Conservation (phyloP, 495 filamentous ascomycete species). For the Aspergillus ellipticus region DNA sequence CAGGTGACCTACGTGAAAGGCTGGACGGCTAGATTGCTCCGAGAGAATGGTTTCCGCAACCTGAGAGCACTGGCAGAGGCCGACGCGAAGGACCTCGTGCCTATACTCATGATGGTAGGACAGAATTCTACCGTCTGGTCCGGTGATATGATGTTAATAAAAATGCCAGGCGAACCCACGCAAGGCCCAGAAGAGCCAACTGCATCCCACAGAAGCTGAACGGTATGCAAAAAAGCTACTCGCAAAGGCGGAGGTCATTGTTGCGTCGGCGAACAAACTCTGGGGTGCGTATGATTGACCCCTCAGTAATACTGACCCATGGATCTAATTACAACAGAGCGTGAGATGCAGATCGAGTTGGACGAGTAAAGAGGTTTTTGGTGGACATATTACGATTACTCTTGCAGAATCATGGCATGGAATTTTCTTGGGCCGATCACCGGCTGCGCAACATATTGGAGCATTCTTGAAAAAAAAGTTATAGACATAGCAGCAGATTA, state of each 20-base stretch:
- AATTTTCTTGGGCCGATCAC: neutral
- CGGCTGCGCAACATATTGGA: neutral
- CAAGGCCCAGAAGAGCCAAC: constrained; percentile 55
- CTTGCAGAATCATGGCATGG: too few species aligned
- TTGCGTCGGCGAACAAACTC: constrained; percentile 64
- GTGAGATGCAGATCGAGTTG: constrained; percentile 42
- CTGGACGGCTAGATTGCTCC: constrained; percentile 69
- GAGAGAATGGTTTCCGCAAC: constrained; percentile 72
- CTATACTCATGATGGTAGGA: constrained; percentile 63
- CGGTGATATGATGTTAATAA: neutral
- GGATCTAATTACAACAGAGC: constrained; percentile 23
- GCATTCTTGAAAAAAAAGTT: neutral
- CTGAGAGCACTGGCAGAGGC: constrained; percentile 66
- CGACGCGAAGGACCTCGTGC: constrained; percentile 61
- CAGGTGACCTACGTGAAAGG: constrained; percentile 77
- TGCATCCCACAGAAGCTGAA: constrained; percentile 57
- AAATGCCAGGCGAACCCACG: constrained; percentile 37
- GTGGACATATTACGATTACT: neutral
- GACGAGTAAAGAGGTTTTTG: constrained; percentile 27
- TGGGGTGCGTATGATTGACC: constrained; percentile 54
- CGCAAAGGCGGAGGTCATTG: constrained; percentile 65
- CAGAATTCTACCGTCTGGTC: neutral
- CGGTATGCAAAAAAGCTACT: constrained; percentile 62
- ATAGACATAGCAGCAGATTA: neutral
- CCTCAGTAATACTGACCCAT: constrained; percentile 1